Percentiles rank a stretch among this genome's conserved stretches.
phyloP scores from a whole-genome alignment of 148 eudicot genomes.

The Bassia scoparia region DNA sequence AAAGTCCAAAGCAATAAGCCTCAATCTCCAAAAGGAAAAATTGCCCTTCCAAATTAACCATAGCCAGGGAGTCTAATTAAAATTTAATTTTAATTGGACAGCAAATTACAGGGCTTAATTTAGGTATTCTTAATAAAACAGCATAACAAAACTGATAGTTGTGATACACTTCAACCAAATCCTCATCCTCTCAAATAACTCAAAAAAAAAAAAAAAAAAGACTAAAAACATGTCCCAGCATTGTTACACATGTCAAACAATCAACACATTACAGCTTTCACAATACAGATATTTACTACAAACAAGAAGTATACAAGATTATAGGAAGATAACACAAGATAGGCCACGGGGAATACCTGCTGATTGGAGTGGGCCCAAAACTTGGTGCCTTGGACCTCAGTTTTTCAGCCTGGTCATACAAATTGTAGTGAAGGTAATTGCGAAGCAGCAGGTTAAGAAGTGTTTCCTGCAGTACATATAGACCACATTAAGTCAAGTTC shows the following conservation, averaged over 20 bases:
- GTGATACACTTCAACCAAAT: too few relatives aligned
- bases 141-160: not conserved
- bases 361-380: slow-evolving; percentile 96
- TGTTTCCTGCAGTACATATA: slow-evolving; percentile 65
- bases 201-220: too few relatives aligned
- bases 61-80: not conserved
- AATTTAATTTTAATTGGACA: not conserved
- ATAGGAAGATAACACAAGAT: not conserved
- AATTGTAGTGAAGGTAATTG: slow-evolving; percentile 89
- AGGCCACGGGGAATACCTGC: slow-evolving; percentile 51
- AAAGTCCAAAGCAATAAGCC: not conserved
- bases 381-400: slow-evolving; percentile 97
- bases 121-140: not conserved
- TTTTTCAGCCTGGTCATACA: slow-evolving; percentile 96
- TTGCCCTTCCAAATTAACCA: not conserved
- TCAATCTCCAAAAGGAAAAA: not conserved
- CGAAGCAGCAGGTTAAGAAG: slow-evolving; percentile 88
- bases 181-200: too few relatives aligned
- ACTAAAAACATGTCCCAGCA: too few relatives aligned
- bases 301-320: not conserved
- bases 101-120: not conserved
- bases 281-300: not conserved
- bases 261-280: not conserved
- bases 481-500: not conserved
- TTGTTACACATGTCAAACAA: not conserved